Base-by-base conservation (phyloP, 2,329 filamentous ascomycete species). In the Hymenoscyphus fructigenus region DNA sequence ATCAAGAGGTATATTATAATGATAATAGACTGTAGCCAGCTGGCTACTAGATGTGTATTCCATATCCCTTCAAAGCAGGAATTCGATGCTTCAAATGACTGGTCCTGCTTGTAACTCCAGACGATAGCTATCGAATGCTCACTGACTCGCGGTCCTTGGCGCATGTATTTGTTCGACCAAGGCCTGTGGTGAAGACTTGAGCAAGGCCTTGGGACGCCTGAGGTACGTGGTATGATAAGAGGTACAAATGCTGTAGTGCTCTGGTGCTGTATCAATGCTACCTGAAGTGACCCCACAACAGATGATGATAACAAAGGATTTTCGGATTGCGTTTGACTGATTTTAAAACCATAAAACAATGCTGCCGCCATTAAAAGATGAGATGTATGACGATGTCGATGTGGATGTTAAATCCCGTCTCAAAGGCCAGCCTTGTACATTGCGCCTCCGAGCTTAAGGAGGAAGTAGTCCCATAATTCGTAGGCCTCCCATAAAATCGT, bases 401-500 rank as follows among this genome's bases (percentile, higher is more conserved):
- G n/a, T n/a, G n/a, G n/a, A n/a, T n/a, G n/a, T n/a, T n/a, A n/a
- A n/a, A 28, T 53, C 20, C 5, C 5, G 20, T 53, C 26, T 58
- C 34, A 60, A 23, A 64, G 28, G 14, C 62, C 56, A 20, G 44
- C 32, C 58, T 64, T 64, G 58, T 64, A 50, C 29, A 64, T 26
- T 4, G 41, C 28, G 20, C 28, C 34, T 7, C 62, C 62, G 2
- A 64, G 29, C 5, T 58, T 38, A 17, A 55, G 47, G 3, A 64
- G 41, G 50, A 64, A 47, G 5, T 28, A 58, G 20, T 64, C 62
- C 62, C 62, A 64, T 5, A 64, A 15, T 20, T 64, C 62, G 34
- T 64, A 64, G 23, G 60, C 57, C 20, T 64, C 62, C n/a, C n/a
- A 60, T 47, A 57, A 60, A 23, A 64, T 57, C 6, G 58, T 41